These are phyloP conservation scores for Thalassiosira mediterranea DNA, from an alignment of 352 stramenopile genomes.

Conservation along the genomic window DNA sequence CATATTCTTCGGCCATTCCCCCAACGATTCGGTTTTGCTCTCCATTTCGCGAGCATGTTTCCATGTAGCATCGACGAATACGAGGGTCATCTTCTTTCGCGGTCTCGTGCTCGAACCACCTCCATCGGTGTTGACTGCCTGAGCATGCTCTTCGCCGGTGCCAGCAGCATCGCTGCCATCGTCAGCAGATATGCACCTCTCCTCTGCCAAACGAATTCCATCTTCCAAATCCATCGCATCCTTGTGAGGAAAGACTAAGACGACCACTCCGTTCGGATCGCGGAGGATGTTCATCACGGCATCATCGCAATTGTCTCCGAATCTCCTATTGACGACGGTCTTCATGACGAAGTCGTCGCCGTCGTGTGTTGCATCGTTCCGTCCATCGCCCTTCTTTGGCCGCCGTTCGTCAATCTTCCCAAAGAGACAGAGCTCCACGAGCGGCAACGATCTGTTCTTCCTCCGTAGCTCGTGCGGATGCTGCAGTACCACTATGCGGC, in stretches of 20 bases:
- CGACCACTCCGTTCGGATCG: slow-evolving; percentile 48
- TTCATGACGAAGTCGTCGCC: slow-evolving; percentile 53
- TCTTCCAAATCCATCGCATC: slow-evolving; percentile 52
- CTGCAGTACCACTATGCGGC: slow-evolving; percentile 68
- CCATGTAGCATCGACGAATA: slow-evolving; percentile 80
- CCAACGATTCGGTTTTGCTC: slow-evolving; percentile 34
- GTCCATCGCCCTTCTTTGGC: not conserved
- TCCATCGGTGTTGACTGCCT: not conserved
- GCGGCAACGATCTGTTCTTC: slow-evolving; percentile 73
- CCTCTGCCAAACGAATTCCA: slow-evolving; percentile 41
- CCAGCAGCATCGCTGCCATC: not conserved
- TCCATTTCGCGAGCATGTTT: slow-evolving; percentile 81
- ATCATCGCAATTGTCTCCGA: slow-evolving; percentile 52
- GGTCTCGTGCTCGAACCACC: not conserved
- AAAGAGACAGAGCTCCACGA: slow-evolving; percentile 71
- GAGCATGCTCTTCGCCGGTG: slow-evolving; percentile 5
- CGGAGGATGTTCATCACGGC: slow-evolving; percentile 46
- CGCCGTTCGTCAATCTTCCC: not conserved
- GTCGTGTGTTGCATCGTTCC: not conserved
- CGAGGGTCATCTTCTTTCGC: slow-evolving; percentile 60
- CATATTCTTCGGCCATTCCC: slow-evolving; percentile 63
- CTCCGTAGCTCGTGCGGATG: slow-evolving; percentile 71
- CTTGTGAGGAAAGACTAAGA: slow-evolving; percentile 46
- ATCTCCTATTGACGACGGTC: slow-evolving; percentile 52
- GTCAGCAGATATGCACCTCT: slow-evolving; percentile 27